phyloP scores from a whole-genome alignment of 1,284 basidiomycete genomes.

The Mycosarcoma mackinlayi region DNA sequence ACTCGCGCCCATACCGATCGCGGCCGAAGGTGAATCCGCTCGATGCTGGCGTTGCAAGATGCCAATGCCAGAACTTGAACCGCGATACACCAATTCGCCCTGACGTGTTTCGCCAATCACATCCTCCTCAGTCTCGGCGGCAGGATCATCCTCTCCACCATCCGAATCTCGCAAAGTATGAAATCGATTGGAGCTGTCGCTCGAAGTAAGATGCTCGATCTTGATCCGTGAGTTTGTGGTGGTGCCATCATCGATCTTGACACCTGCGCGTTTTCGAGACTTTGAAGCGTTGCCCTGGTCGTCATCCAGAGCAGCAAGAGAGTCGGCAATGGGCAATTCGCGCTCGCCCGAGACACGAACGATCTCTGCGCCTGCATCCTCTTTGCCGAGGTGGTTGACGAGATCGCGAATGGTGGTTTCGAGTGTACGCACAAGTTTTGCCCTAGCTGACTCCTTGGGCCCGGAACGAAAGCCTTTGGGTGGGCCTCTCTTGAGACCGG shows the following conservation, averaged over 20 bases:
- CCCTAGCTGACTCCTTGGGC: conserved; percentile 57
- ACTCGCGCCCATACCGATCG: conserved; percentile 3
- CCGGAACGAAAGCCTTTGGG: conserved; percentile 61
- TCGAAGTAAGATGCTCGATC: conserved; percentile 25
- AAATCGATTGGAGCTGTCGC: conserved; percentile 4
- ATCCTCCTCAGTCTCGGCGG: conserved; percentile 40
- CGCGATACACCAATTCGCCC: conserved; percentile 59
- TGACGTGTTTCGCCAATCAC: conserved; percentile 47
- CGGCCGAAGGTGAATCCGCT: conserved; percentile 30
- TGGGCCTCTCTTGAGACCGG: conserved; percentile 55
- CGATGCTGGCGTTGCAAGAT: conserved; percentile 53
- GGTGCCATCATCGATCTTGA: neutral
- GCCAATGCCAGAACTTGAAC: conserved; percentile 58
- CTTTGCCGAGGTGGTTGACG: conserved; percentile 50
- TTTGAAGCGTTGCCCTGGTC: neutral
- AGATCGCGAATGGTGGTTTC: conserved; percentile 62
- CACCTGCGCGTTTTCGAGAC: neutral
- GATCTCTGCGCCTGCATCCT: conserved; percentile 51
- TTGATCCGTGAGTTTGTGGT: conserved; percentile 23
- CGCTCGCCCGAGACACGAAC: conserved; percentile 48
- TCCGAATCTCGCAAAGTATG: conserved; percentile 7
- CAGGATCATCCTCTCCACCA: conserved; percentile 22
- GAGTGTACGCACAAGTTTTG: conserved; percentile 52
- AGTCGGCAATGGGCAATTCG: conserved; percentile 24
- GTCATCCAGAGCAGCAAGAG: neutral